Base-by-base conservation (phyloP, 2,329 filamentous ascomycete species). In the Diaporthe helianthi region DNA sequence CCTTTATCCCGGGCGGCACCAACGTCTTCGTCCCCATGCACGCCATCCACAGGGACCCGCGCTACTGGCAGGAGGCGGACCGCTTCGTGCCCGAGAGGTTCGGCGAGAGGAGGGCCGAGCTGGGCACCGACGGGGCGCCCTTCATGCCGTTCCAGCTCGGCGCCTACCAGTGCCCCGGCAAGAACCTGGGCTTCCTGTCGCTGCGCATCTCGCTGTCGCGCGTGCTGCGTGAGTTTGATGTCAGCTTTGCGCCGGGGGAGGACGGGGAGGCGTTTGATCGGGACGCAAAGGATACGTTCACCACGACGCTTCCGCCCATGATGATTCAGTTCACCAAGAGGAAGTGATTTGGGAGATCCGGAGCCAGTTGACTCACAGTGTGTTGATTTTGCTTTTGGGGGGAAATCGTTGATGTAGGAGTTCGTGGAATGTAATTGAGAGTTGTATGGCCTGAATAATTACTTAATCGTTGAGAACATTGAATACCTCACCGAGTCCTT, bases 21-120 rank as follows among this genome's bases (percentile, higher is more conserved):
- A 74, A 73, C 12, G 67, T 76, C 1, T 67, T 67, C 19, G 65
- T 67, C 1, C 65, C 65, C 19, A 63, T 64, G 17, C 71, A 72
- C 19, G 68, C 72, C 24, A 71, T 71, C 26, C 74, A 72, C 52
- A 68, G 68, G 19, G 58, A 74, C 33, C 66, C 70, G 12, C 68
- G 74, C 15, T 76, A 71, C 54, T 69, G 58, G 60, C 22, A 54
- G 4, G 22, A 51, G 44, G 72, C 75, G 1, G 36, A 69, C 10
- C 68, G 72, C 4, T 77, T 76, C 49, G 71, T 76, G 22, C 75
- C 75, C 4, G 75, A 77, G 71, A 52, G 75, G 53, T 77, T 60
- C 26, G 53, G 53, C 52, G 65, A 67, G 53, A 41, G 44, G 53
- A 71, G 69, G 5, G 69, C 53, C 2, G 74, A 74, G 66, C 67